Conservation (phyloP, 1,284 basidiomycete genomes). For the Puccinia polysora region DNA sequence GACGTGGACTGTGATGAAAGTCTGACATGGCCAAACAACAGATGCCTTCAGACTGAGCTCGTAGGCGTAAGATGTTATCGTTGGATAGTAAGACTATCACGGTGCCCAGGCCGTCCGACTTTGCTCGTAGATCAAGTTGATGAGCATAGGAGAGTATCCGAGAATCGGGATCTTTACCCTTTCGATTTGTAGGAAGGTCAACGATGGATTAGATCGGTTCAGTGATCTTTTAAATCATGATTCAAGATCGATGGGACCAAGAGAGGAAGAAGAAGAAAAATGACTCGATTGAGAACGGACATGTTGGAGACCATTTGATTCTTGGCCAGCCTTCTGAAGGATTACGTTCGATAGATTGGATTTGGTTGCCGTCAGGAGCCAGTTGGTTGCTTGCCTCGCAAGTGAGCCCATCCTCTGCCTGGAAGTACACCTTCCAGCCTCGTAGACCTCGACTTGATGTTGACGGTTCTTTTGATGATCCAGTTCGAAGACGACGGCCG, state of each 20-base stretch:
- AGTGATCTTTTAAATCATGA: not conserved
- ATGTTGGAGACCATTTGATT: not conserved
- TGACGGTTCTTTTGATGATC: constrained; percentile 18
- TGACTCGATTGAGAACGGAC: not conserved
- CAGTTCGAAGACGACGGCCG: constrained; percentile 17
- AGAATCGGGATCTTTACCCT: constrained; percentile 11
- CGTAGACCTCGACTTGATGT: constrained; percentile 14
- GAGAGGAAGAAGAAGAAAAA: no score
- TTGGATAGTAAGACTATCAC: constrained; percentile 22
- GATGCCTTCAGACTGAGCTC: constrained; percentile 31
- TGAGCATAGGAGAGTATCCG: constrained; percentile 20
- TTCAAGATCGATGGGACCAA: not conserved
- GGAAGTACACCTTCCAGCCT: not conserved
- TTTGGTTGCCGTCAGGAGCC: constrained; percentile 11
- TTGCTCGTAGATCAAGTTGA: constrained; percentile 6
- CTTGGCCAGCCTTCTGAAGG: constrained; percentile 15
- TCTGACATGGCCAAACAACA: constrained; percentile 13
- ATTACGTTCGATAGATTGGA: not conserved
- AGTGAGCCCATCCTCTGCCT: constrained; percentile 7
- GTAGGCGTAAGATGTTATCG: constrained; percentile 25
- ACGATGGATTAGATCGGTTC: not conserved
- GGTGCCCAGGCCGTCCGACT: not conserved
- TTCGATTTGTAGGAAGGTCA: not conserved
- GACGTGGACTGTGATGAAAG: constrained; percentile 5
- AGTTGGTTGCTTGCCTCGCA: constrained; percentile 23